Percentiles rank a stretch among this genome's conserved stretches.
Conservation (phyloP, 495 filamentous ascomycete species). For the Penicillium ucsense region DNA sequence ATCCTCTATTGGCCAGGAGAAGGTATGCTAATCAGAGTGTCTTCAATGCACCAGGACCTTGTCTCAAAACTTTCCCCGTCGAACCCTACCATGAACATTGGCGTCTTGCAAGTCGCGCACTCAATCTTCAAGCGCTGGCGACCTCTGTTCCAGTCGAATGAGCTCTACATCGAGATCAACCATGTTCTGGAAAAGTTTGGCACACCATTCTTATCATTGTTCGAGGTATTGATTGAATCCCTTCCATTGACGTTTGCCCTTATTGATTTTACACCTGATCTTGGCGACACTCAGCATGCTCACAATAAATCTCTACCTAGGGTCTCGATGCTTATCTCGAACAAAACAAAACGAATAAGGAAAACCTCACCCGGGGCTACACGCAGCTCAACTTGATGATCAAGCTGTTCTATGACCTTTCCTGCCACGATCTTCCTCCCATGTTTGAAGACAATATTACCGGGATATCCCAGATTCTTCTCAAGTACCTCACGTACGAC, state of each 20-base stretch:
- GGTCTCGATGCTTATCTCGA: constrained; percentile 69
- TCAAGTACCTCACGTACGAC: constrained; percentile 88
- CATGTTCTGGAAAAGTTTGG: constrained; percentile 83
- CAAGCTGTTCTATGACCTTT: constrained; percentile 90
- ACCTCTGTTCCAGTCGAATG: constrained; percentile 83
- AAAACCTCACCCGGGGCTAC: constrained; percentile 61
- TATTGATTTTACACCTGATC: neutral
- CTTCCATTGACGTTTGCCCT: neutral
- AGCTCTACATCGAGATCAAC: constrained; percentile 84
- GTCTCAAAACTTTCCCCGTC: constrained; percentile 72
- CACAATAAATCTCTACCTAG: constrained; percentile 28
- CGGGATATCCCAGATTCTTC: constrained; percentile 64
- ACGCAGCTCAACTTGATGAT: constrained; percentile 75
- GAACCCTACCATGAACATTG: constrained; percentile 75
- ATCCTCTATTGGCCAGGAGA: neutral
- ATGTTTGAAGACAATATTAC: constrained; percentile 79
- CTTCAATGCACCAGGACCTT: constrained; percentile 51
- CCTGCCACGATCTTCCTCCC: constrained; percentile 90
- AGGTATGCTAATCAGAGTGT: neutral
- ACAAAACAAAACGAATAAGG: constrained; percentile 63
- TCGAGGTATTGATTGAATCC: constrained; percentile 46
- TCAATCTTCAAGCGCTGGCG: constrained; percentile 97
- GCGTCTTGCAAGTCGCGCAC: constrained; percentile 92
- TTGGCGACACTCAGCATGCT: neutral
- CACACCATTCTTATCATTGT: constrained; percentile 65